Conservation (phyloP, 2,329 filamentous ascomycete species). For the Xylariaceae sp. region DNA sequence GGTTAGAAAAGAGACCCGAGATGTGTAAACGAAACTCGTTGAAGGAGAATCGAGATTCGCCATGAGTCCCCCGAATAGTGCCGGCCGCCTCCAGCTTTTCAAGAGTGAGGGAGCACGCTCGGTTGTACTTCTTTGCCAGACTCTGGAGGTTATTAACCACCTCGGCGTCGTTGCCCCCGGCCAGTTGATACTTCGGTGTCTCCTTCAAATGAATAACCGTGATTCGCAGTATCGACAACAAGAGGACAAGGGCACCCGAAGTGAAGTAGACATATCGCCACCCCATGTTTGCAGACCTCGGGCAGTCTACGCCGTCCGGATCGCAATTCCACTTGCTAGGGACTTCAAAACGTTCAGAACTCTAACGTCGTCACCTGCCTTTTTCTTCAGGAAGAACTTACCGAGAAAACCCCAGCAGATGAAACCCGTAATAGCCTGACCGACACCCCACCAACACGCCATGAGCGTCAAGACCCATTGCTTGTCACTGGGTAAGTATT, state of each 20-base stretch:
- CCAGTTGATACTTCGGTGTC: slow-evolving; percentile 55
- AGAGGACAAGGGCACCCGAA: slow-evolving; percentile 41
- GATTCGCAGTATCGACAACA: slow-evolving; percentile 49
- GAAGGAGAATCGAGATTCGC: slow-evolving; percentile 31
- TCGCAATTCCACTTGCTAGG: slow-evolving; percentile 40
- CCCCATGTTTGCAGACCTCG: slow-evolving; percentile 41
- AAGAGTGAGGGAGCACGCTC: slow-evolving; percentile 39
- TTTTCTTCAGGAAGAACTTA: slow-evolving; percentile 17
- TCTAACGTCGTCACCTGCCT: neutral
- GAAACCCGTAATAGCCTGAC: slow-evolving; percentile 43
- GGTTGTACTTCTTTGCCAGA: slow-evolving; percentile 37
- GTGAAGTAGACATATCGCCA: slow-evolving; percentile 48
- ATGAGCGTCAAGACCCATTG: slow-evolving; percentile 62
- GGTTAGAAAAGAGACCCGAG: slow-evolving; percentile 58
- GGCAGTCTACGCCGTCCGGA: slow-evolving; percentile 34
- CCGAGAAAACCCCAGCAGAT: slow-evolving; percentile 47
- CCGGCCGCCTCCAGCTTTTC: slow-evolving; percentile 44
- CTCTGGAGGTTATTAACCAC: slow-evolving; percentile 40
- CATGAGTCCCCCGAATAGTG: slow-evolving; percentile 34
- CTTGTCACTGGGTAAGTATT: slow-evolving; percentile 44
- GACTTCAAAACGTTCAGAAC: slow-evolving; percentile 23
- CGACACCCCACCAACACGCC: slow-evolving; percentile 50
- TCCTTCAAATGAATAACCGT: slow-evolving; percentile 51
- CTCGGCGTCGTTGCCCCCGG: slow-evolving; percentile 45
- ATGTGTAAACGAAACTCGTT: slow-evolving; percentile 47